Evolutionary conservation across 805 yeast species (phyloP), one percentile per base, ranked within the genome.

Genomic region (Ogataea chonburiensis): DNA sequence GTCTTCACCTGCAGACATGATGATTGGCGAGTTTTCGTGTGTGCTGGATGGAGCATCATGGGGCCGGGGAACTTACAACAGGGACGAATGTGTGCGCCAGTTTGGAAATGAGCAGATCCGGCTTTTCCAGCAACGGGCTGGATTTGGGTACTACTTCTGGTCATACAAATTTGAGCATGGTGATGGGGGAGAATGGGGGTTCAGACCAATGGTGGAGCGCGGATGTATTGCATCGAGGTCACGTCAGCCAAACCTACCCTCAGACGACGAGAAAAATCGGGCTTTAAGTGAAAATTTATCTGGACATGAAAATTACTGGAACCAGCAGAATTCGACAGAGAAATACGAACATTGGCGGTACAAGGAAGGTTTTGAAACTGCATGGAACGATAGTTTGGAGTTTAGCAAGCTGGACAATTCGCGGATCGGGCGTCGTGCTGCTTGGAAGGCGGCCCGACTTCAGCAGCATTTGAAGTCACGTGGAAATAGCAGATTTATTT

Each of bases 171-270:
- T 89, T 55, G 76, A 82, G 55, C 70, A 78, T 39, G 97, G 97
- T 2, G 82, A 81, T 53, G 97, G 97, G 27, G 98, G 98, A 11
- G 97, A 87, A 63, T 91, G 98, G 98, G 97, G 93, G 32, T 81
- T 86, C 61, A 70, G 72, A 16, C 84, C 87, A 23, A 86, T 85
- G 88, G 65, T 71, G 14, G 78, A 81, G 15, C 62, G 64, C 34
- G 87, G 86, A 1, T 74, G 79, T 7, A 58, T 79, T 16, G 73
- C 77, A 5, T 38, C 56, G 11, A 42, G 70, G 26, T 11, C 32
- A 7, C 45, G 50, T 0, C 38, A 35, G 3, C 24, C 28, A 5
- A 40, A 48, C 3, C 28, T 64, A 1, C 81, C 82, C 1, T 60
- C 57, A 15, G 60, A 67, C 14, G 53, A 61, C 5, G 63, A 61